phyloP scores from a whole-genome alignment of 352 stramenopile genomes.

The Pythium dissimile region DNA sequence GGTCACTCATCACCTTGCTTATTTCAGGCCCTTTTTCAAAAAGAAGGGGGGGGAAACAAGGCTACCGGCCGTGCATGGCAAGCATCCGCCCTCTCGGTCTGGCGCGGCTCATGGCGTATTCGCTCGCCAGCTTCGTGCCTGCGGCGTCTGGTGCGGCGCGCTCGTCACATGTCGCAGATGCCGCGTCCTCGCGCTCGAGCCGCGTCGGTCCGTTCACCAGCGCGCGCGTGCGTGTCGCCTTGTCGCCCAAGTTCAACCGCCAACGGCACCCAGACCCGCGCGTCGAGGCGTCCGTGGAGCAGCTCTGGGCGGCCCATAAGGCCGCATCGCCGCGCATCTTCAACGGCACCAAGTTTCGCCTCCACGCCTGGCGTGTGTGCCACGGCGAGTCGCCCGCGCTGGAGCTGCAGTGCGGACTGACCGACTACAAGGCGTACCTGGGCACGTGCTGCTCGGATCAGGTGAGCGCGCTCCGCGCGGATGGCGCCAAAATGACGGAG shows the following conservation, averaged over 20 bases:
- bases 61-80: no score
- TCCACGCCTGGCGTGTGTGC: constrained; percentile 21
- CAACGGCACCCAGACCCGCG: constrained; percentile 32
- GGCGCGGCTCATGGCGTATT: constrained; percentile 20
- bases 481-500: constrained; percentile 8
- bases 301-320: constrained; percentile 39
- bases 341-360: constrained; percentile 73
- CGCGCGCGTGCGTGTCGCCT: background rate
- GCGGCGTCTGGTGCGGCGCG: background rate
- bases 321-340: constrained; percentile 46
- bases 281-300: constrained; percentile 35
- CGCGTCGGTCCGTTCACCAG: constrained; percentile 5
- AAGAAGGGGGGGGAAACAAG: no score
- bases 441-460: constrained; percentile 61
- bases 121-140: constrained; percentile 19
- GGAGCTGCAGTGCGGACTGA: constrained; percentile 42
- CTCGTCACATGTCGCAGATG: background rate
- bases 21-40: no score
- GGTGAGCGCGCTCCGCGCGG: constrained; percentile 30
- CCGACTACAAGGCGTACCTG: constrained; percentile 76
- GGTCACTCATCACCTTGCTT: no score
- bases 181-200: background rate
- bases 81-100: background rate
- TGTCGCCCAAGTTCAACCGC: constrained; percentile 47
- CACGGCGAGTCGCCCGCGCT: constrained; percentile 2